Percentiles rank a stretch among this genome's conserved stretches.
Evolutionary conservation across 2,329 filamentous ascomycete genomes (phyloP).

Genomic region (Xylariaceae sp.): DNA sequence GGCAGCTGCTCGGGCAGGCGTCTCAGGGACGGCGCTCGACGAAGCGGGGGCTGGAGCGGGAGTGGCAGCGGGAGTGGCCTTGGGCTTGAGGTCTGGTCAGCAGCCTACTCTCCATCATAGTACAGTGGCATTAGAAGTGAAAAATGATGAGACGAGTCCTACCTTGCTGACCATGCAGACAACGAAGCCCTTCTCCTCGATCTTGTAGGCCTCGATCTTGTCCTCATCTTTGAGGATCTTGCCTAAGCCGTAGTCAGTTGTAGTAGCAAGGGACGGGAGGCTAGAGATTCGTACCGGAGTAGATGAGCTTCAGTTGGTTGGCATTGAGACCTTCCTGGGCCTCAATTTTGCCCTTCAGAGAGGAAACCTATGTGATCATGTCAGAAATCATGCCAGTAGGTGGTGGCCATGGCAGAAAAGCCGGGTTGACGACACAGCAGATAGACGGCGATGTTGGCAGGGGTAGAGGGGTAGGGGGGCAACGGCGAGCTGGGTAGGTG

Average conservation of each 20-base stretch:
- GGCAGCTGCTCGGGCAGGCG: slow-evolving; percentile 53
- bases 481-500: slow-evolving; percentile 19
- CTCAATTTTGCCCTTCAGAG: slow-evolving; percentile 89
- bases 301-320: slow-evolving; percentile 91
- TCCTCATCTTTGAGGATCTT: slow-evolving; percentile 99
- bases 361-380: slow-evolving; percentile 61
- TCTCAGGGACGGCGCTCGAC: slow-evolving; percentile 57
- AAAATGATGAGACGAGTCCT: slow-evolving; percentile 22
- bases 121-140: slow-evolving; percentile 11
- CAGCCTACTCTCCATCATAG: no score
- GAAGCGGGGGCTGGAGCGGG: slow-evolving; percentile 52
- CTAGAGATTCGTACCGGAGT: slow-evolving; percentile 67
- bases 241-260: slow-evolving; percentile 52
- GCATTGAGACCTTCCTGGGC: slow-evolving; percentile 93
- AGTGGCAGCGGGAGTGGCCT: slow-evolving; percentile 53
- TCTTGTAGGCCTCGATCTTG: slow-evolving; percentile 93
- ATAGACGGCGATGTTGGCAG: slow-evolving; percentile 5
- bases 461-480: slow-evolving; percentile 10
- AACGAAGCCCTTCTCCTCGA: slow-evolving; percentile 98
- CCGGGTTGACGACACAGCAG: neutral
- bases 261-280: neutral
- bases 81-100: slow-evolving; percentile 52
- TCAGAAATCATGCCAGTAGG: slow-evolving; percentile 14
- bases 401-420: neutral
- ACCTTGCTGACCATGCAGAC: slow-evolving; percentile 99